These are phyloP conservation scores for Typha latifolia DNA, from an alignment of 176 grass and related monocot species.

Conservation along the genomic window DNA sequence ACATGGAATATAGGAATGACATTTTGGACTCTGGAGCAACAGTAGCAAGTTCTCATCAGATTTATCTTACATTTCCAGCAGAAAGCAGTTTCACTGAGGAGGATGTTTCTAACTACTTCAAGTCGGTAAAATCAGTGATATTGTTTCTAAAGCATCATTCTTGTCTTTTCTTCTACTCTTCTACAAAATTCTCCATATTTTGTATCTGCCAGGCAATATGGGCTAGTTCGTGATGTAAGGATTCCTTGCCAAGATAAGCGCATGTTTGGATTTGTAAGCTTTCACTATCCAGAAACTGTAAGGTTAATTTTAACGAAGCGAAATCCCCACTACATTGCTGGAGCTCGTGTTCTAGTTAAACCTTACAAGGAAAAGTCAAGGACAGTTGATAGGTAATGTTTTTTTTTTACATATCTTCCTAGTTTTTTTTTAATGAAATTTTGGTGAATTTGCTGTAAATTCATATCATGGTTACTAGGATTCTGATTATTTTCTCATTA, in stretches of 20 bases:
- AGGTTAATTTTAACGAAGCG: constrained; percentile 43
- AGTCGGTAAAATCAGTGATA: constrained; percentile 10
- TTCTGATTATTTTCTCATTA: too few species aligned
- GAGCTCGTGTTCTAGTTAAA: constrained; percentile 68
- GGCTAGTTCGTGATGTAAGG: constrained; percentile 61
- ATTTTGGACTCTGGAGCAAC: constrained; percentile 23
- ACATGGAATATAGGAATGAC: constrained; percentile 32
- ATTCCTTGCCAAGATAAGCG: constrained; percentile 81
- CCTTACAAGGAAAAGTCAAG: constrained; percentile 76
- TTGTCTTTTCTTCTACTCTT: neutral
- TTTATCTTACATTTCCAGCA: constrained; percentile 86
- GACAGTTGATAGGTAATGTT: constrained; percentile 48
- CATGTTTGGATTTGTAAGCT: constrained; percentile 97
- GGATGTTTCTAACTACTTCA: constrained; percentile 76
- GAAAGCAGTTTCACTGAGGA: constrained; percentile 79
- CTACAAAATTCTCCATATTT: neutral
- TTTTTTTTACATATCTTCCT: neutral
- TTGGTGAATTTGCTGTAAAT: neutral
- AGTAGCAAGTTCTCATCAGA: constrained; percentile 56
- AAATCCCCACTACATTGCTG: constrained; percentile 73
- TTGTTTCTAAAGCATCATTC: neutral
- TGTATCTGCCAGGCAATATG: constrained; percentile 45
- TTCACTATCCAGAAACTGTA: constrained; percentile 67
- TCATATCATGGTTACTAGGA: too few species aligned
- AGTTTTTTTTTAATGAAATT: neutral